Evolutionary conservation across 1,284 basidiomycete species (phyloP).

Genomic region (Hypsizygus ulmarius): DNA sequence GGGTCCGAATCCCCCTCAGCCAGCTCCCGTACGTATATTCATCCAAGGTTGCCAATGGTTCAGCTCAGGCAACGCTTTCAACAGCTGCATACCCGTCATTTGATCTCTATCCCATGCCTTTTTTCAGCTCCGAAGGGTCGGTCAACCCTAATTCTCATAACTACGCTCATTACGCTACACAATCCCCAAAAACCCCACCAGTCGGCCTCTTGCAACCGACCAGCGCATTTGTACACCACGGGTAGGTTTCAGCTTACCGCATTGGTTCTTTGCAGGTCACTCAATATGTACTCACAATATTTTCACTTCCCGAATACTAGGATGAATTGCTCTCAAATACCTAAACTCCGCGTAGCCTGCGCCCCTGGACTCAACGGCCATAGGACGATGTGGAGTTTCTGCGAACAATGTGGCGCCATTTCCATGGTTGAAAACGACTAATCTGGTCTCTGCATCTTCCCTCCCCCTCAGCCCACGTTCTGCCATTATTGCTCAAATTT

Average conservation of each 20-base stretch:
- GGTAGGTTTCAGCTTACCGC: conserved; percentile 49
- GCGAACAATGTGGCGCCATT: conserved; percentile 83
- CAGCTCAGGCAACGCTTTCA: too few species aligned
- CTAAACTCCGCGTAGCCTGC: conserved; percentile 69
- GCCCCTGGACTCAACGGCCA: conserved; percentile 57
- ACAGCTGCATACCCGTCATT: conserved; percentile 62
- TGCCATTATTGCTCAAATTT: conserved; percentile 10
- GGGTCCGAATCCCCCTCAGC: conserved; percentile 41
- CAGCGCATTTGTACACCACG: conserved; percentile 62
- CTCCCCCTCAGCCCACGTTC: conserved; percentile 1
- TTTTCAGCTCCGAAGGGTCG: conserved; percentile 44
- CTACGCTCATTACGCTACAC: conserved; percentile 41
- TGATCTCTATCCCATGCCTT: conserved; percentile 55
- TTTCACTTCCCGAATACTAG: conserved; percentile 32
- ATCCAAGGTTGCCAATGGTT: background rate
- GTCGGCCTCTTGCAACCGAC: conserved; percentile 70
- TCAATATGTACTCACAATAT: conserved; percentile 11
- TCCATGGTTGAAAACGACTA: conserved; percentile 79
- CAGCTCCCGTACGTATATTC: conserved; percentile 40
- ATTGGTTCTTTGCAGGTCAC: conserved; percentile 4
- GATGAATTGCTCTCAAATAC: conserved; percentile 71
- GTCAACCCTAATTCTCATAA: conserved; percentile 49
- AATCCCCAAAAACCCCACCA: conserved; percentile 28
- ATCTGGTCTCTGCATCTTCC: conserved; percentile 10
- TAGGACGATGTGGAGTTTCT: conserved; percentile 82